Percentiles rank a stretch among this genome's conserved stretches.
phyloP scores from a whole-genome alignment of 306 rosid genomes.

The Cucurbita moschata region DNA sequence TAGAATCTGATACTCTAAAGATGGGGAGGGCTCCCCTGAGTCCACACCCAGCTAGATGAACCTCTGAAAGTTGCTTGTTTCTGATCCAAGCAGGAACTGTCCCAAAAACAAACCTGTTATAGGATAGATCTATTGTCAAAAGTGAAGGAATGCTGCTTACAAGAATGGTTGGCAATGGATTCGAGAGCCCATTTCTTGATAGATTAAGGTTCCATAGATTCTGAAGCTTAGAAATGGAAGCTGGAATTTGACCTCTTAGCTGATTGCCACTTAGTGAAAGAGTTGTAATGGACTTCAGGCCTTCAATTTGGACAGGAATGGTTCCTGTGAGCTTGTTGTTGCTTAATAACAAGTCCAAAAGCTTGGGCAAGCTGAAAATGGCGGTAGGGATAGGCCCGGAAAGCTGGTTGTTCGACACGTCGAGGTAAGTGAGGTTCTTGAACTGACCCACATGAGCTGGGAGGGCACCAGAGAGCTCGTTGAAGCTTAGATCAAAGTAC shows the following conservation, averaged over 20 bases:
- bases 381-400: slow-evolving; percentile 60
- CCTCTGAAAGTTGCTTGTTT: slow-evolving; percentile 53
- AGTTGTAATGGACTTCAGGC: slow-evolving; percentile 48
- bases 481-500: slow-evolving; percentile 70
- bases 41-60: slow-evolving; percentile 70
- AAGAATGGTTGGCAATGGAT: slow-evolving; percentile 49
- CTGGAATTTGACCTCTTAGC: slow-evolving; percentile 55
- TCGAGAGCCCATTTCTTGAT: slow-evolving; percentile 59
- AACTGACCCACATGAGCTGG: slow-evolving; percentile 56
- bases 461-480: slow-evolving; percentile 40
- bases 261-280: slow-evolving; percentile 56
- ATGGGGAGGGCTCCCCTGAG: slow-evolving; percentile 59
- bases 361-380: slow-evolving; percentile 45
- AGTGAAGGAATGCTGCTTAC: slow-evolving; percentile 57
- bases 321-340: slow-evolving; percentile 62
- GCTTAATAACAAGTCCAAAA: slow-evolving; percentile 59
- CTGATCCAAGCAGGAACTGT: slow-evolving; percentile 75
- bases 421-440: slow-evolving; percentile 40
- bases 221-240: slow-evolving; percentile 53
- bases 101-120: slow-evolving; percentile 63
- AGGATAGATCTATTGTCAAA: slow-evolving; percentile 74
- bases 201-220: slow-evolving; percentile 78
- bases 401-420: slow-evolving; percentile 60
- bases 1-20: slow-evolving; percentile 40
- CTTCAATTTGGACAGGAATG: slow-evolving; percentile 58